Conservation (phyloP, 2,329 filamentous ascomycete genomes). For the Pseudopithomyces chartarum region DNA sequence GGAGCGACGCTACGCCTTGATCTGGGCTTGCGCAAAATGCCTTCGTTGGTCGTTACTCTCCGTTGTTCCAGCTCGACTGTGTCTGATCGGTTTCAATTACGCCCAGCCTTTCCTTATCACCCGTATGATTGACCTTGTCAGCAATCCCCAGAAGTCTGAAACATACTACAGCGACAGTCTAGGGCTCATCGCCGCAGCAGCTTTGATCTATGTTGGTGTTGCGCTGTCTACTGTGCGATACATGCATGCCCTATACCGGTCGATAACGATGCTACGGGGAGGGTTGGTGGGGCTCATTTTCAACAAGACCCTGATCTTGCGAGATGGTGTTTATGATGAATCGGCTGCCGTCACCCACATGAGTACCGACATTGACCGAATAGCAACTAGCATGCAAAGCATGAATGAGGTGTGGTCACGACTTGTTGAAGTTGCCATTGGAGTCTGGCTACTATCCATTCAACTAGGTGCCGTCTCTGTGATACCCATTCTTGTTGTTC, state of each 20-base stretch:
- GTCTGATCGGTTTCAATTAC: conserved; percentile 8
- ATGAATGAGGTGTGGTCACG: conserved; percentile 31
- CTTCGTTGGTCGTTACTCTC: conserved; percentile 10
- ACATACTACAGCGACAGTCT: not conserved
- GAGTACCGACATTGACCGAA: conserved; percentile 14
- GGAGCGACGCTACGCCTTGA: conserved; percentile 7
- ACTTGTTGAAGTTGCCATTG: conserved; percentile 18
- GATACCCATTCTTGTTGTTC: conserved; percentile 51
- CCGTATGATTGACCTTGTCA: conserved; percentile 8
- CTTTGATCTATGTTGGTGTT: conserved; percentile 13
- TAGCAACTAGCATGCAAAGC: conserved; percentile 11
- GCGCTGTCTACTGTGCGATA: conserved; percentile 11
- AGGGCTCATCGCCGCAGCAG: conserved; percentile 13
- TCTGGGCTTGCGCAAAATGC: conserved; percentile 12
- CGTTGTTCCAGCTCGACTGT: conserved; percentile 6
- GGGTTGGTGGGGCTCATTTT: conserved; percentile 11
- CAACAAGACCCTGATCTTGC: conserved; percentile 8
- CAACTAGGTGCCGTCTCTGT: conserved; percentile 53
- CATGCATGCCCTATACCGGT: conserved; percentile 11
- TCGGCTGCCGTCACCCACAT: conserved; percentile 13
- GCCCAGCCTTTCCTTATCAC: conserved; percentile 9
- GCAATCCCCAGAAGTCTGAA: conserved; percentile 3
- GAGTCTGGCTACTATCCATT: conserved; percentile 24
- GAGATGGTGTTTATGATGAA: conserved; percentile 8
- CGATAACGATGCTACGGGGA: conserved; percentile 10